Evolutionary conservation across 2,329 filamentous ascomycete genomes (phyloP), one percentile per base, ranked within the genome.

Genomic region (Didymella arachidicola): DNA sequence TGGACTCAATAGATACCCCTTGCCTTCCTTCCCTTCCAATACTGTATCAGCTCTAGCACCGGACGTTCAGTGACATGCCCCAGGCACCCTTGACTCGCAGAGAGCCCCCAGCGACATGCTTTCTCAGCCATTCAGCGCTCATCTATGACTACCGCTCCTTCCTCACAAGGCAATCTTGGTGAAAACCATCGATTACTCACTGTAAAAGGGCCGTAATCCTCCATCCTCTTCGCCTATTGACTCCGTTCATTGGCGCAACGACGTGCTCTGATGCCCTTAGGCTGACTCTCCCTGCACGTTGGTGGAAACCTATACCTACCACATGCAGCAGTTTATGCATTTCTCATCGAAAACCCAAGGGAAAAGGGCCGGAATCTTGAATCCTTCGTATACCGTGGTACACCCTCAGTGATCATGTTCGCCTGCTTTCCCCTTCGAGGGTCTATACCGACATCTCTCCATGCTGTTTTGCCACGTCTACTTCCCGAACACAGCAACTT

Each of bases 361-460:
- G n/a, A 57, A 34, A 53, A 53, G 55, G 55, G 36, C 55, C 55
- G 32, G 16, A n/a, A 36, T 7, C 16, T 12, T n/a, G 16, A n/a
- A 36, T 36, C 16, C 16, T 36, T 36, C 32, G n/a, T 11, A n/a
- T 22, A 3, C 22, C 3, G 22, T 22, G 22, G 22, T 22, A 29
- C 11, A 7, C 27, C 11, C 11, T 29, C 27, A 11, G 7, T 29
- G 27, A 11, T 11, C 5, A 16, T 36, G 2, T n/a, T 39, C 11
- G 36, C n/a, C 36, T 22, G 14, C 7, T 10, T 39, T 39, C 36
- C 36, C 36, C 36, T 39, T 39, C n/a, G n/a, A 22, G 36, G n/a
- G n/a, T 19, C 7, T 11, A 10, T 34, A 12, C 14, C 14, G 32
- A 12, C 14, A 16, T 14, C 32, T 39, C 18, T 1, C 18, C 18